Percentiles rank a stretch among this genome's conserved stretches.
Conservation (phyloP, 2,329 filamentous ascomycete genomes). For the Juglanconis juglandina region DNA sequence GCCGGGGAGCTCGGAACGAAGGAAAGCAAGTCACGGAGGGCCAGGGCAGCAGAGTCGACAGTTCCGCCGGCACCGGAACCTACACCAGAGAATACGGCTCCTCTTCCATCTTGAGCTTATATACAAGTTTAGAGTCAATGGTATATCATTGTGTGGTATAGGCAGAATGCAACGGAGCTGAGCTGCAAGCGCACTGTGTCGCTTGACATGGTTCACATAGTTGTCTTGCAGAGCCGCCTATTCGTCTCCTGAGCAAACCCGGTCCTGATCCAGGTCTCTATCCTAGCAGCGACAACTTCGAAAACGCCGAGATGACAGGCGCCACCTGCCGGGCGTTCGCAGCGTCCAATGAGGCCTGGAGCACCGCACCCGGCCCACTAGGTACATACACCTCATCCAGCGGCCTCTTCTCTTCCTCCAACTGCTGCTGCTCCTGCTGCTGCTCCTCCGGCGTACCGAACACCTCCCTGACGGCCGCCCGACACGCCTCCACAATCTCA, state of each 20-base stretch:
- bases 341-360: constrained; percentile 48
- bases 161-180: neutral
- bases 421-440: constrained; percentile 19
- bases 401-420: constrained; percentile 18
- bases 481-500: constrained; percentile 71
- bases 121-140: neutral
- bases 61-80: neutral
- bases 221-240: too few relatives aligned
- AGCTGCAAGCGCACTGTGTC: too few relatives aligned
- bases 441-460: constrained; percentile 42
- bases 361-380: constrained; percentile 49
- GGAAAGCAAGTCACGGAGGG: constrained; percentile 6
- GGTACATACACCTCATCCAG: constrained; percentile 31
- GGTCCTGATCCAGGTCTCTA: constrained; percentile 22
- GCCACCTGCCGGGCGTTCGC: constrained; percentile 43
- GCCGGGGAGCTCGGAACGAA: too few relatives aligned
- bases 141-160: constrained; percentile 7
- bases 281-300: constrained; percentile 49
- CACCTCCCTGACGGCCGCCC: constrained; percentile 65
- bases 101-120: constrained; percentile 8
- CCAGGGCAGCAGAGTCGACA: constrained; percentile 25
- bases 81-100: neutral
- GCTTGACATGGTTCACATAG: too few relatives aligned
- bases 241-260: neutral
- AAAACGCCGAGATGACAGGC: constrained; percentile 46